Evolutionary conservation across 2,329 filamentous ascomycete genomes (phyloP).

Genomic region (Podosphaera leucotricha): DNA sequence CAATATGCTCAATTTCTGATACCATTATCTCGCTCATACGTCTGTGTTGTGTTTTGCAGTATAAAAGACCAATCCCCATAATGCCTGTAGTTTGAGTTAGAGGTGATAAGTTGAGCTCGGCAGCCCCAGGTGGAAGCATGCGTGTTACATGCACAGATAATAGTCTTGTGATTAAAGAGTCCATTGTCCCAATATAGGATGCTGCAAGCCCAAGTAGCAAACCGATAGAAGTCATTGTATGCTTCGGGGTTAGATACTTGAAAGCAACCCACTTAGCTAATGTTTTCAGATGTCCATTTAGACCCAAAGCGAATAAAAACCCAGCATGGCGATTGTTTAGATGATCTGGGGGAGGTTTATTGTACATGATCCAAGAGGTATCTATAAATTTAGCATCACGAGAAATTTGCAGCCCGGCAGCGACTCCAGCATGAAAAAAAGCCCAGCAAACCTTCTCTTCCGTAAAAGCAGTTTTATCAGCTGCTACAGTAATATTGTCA

Average conservation of each 20-base stretch:
- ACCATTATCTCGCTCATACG: conserved; percentile 99
- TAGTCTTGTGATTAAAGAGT: conserved; percentile 76
- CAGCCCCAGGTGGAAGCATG: conserved; percentile 78
- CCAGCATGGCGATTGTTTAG: conserved; percentile 86
- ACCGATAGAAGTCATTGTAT: conserved; percentile 96
- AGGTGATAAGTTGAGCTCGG: conserved; percentile 79
- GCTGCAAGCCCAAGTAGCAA: conserved; percentile 79
- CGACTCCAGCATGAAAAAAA: conserved; percentile 90
- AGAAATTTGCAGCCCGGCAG: conserved; percentile 80
- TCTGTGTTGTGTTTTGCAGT: conserved; percentile 85
- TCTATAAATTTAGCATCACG: conserved; percentile 80
- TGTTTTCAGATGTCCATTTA: conserved; percentile 85
- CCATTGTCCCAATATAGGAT: conserved; percentile 92
- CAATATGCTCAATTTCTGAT: conserved; percentile 79
- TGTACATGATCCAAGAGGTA: conserved; percentile 96
- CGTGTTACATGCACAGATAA: conserved; percentile 89
- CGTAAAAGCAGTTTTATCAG: conserved; percentile 65
- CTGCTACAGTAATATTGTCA: conserved; percentile 75
- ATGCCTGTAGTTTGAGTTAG: conserved; percentile 88
- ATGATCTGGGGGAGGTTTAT: conserved; percentile 67
- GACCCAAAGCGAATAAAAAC: conserved; percentile 67
- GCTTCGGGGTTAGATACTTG: conserved; percentile 96
- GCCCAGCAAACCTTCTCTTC: conserved; percentile 98
- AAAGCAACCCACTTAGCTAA: conserved; percentile 97
- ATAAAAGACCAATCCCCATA: conserved; percentile 88